Evolutionary conservation across 805 yeast genomes (phyloP), one percentile per base, ranked within the genome.

Genomic region (Scheffersomyces ergatensis): DNA sequence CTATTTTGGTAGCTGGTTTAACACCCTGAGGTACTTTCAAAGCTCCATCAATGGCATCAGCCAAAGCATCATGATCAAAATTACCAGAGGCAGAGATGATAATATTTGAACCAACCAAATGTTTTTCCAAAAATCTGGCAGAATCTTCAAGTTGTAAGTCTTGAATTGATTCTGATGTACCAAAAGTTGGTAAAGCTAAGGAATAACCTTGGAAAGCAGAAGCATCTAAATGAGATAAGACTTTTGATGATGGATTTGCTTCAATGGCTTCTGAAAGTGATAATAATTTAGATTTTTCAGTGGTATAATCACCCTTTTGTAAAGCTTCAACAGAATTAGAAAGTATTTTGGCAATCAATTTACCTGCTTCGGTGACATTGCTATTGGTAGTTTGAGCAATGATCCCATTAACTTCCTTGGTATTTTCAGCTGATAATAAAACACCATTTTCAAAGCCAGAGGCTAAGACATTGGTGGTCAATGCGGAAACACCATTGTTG

Each of bases 191-290:
- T 60, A 86, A 72, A 40, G 84, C 85, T 51, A 86, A 72, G 23
- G 93, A 82, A 57, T 88, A 82, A 58, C 89, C 88, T 71, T 86
- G 95, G 84, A 81, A 86, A 41, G 95, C 95, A 47, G 90, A 78
- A 45, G 90, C 78, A 58, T 82, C 79, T 72, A 86, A 76, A 67
- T 86, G 95, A 69, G 83, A 87, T 52, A 81, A 55, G 38, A 82
- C 85, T 67, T 72, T 76, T 41, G 73, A 61, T 46, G 76, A 73
- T 53, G 83, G 78, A 44, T 53, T 62, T 39, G 67, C 60, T 70
- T 86, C 95, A 46, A 83, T 72, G 26, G 63, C 62, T 33, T 70
- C 77, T 42, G 83, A 75, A 47, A 70, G 62, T 16, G 66, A 62
- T 41, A 72, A 60, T 47, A 78, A 74, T 29, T 68, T 55, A 8